phyloP scores from a whole-genome alignment of 805 yeast genomes.

The Metschnikowia proteae region DNA sequence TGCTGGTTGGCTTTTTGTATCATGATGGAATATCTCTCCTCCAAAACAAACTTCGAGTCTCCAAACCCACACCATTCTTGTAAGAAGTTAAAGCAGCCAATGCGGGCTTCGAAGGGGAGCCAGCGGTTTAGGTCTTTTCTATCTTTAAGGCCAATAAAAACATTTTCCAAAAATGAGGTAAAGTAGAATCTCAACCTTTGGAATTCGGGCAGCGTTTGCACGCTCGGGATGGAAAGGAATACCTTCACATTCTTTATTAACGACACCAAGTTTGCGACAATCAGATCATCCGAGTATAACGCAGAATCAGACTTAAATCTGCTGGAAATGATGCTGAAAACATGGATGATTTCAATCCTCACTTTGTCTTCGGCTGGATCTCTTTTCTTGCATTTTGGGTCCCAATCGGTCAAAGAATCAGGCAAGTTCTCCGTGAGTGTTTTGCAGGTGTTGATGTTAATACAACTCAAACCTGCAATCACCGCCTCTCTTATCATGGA shows the following conservation, averaged over 20 bases:
- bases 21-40: constrained; percentile 62
- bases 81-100: constrained; percentile 73
- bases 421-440: constrained; percentile 77
- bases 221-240: constrained; percentile 51
- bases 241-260: constrained; percentile 60
- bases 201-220: constrained; percentile 64
- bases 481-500: constrained; percentile 76
- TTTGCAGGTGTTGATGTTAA: constrained; percentile 83
- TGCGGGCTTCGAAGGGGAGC: constrained; percentile 84
- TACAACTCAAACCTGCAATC: constrained; percentile 82
- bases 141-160: constrained; percentile 54
- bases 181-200: constrained; percentile 80
- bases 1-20: constrained; percentile 38
- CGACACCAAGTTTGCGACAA: constrained; percentile 57
- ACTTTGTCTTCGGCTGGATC: constrained; percentile 41
- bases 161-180: constrained; percentile 73
- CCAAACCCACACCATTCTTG: constrained; percentile 97
- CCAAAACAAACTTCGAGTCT: constrained; percentile 52
- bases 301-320: constrained; percentile 48
- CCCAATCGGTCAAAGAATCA: constrained; percentile 49
- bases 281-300: constrained; percentile 63
- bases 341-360: constrained; percentile 74
- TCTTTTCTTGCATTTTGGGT: constrained; percentile 31
- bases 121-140: constrained; percentile 43
- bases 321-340: constrained; percentile 64